phyloP scores from a whole-genome alignment of 441 rosid genomes.

The Sinapis alba region DNA sequence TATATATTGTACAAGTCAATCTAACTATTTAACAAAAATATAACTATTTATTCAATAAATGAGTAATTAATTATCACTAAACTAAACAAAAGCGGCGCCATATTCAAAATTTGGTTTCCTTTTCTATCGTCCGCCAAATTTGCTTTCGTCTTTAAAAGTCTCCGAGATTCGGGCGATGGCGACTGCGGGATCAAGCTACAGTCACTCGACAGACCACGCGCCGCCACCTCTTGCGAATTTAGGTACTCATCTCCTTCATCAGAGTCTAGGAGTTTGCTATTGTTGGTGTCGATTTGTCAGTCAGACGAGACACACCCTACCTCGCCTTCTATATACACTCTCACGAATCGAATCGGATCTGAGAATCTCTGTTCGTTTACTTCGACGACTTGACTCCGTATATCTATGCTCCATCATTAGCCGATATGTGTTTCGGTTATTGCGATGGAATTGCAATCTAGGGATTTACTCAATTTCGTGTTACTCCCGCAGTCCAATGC shows the following conservation, averaged over 20 bases:
- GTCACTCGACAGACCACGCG: conserved; percentile 24
- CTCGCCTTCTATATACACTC: neutral
- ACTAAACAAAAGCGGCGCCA: neutral
- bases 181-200: conserved; percentile 35
- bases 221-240: neutral
- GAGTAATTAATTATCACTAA: neutral
- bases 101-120: neutral
- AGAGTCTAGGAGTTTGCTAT: conserved; percentile 15
- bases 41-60: too few species aligned
- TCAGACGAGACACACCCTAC: neutral
- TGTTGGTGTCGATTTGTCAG: conserved; percentile 8
- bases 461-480: neutral
- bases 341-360: neutral
- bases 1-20: too few species aligned
- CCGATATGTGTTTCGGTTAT: neutral
- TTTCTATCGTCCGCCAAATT: conserved; percentile 14
- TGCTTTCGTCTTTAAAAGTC: conserved; percentile 10
- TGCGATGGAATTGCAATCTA: neutral
- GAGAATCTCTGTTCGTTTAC: neutral
- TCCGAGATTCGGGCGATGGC: conserved; percentile 30
- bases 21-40: too few species aligned
- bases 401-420: neutral
- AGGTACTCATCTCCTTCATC: conserved; percentile 24
- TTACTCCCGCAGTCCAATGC: neutral
- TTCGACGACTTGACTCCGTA: neutral